Evolutionary conservation across 2,329 filamentous ascomycete species (phyloP), one percentile per base, ranked within the genome.

Genomic region (Shiraia bambusicola): DNA sequence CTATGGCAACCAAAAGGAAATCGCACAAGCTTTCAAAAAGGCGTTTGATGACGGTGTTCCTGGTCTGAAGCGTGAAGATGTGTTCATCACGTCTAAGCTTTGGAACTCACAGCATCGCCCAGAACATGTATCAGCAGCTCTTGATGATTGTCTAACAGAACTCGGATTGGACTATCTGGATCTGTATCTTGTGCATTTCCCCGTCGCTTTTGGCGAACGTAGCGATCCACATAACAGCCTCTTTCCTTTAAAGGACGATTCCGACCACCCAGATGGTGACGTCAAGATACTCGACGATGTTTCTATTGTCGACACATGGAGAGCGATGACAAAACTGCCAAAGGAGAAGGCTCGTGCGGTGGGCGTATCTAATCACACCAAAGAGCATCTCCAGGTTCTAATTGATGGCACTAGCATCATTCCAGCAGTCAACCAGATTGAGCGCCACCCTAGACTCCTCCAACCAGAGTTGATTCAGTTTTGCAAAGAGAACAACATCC

Each of bases 91-190:
- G 52, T 89, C 86, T 69, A 95, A 95, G 78, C 83, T 95, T 45
- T 94, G 88, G 88, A 90, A 91, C 76, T 83, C 83, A 54, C 93
- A 89, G 79, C 88, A 94, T 76, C 85, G 90, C 61, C 55, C 57
- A 14, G 37, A 58, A 32, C 77, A 79, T 57, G 88, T 92, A 61
- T 77, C 75, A 67, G 80, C 80, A 69, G 83, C 82, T 65, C 88
- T 93, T 71, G 92, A 52, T 76, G 80, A 54, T 75, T 86, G 82
- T 58, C 72, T 92, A 60, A 79, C 82, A 38, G 91, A 77, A 91
- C 86, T 87, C 81, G 85, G 52, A 66, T 52, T 94, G 52, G 88
- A 91, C 64, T 93, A 94, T 78, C 91, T 95, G 70, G 89, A 94
- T 69, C 80, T 94, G 53, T 95, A 84, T 79, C 78, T 92, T 59